Evolutionary conservation across 495 filamentous ascomycete genomes (phyloP), one percentile per base, ranked within the genome.

Genomic region (Aspergillus baeticus): DNA sequence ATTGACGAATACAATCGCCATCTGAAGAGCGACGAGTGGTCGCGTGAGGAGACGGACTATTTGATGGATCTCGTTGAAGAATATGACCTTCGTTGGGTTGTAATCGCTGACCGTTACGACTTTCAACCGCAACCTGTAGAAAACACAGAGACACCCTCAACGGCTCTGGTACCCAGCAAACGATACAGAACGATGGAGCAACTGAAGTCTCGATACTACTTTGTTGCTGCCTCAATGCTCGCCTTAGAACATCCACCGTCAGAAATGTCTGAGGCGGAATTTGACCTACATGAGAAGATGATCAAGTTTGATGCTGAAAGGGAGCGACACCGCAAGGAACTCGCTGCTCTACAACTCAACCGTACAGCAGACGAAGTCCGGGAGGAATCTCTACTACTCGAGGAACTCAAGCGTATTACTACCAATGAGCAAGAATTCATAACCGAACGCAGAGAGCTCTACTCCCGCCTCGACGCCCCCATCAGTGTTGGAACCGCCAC

Each of bases 31-130:
- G 74, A 81, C 26, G 83, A 92, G 53, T 98, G 94, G 94, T 84
- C 88, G 17, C 88, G 87, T 57, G 88, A 92, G 48, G 94, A 98
- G 69, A 98, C 94, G 5, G 91, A 96, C 63, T 96, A 96, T 64
- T 72, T 98, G 55, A 76, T 97, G 65, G 72, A 83, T 22, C 63
- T 93, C 22, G 88, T 79, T 10, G 76, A 79, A 42, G 86, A 93
- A 11, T 96, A 84, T 62, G 90, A 94, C 60, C 75, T 96, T 41
- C 85, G 92, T 52, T 98, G 94, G 87, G 75, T 92, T 14, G 72
- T 98, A n/a, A 91, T 98, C 42, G 88, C 84, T 70, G 94, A 98
- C 66, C 88, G 92, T 11, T 98, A 96, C 70, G 90, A 96, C 20
- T 96, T 84, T 63, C 70, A 77, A 46, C 82, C 87, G 1, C 66